These are phyloP conservation scores for Puya raimondii DNA, from an alignment of 176 grass and related monocot genomes.

Conservation along the genomic window DNA sequence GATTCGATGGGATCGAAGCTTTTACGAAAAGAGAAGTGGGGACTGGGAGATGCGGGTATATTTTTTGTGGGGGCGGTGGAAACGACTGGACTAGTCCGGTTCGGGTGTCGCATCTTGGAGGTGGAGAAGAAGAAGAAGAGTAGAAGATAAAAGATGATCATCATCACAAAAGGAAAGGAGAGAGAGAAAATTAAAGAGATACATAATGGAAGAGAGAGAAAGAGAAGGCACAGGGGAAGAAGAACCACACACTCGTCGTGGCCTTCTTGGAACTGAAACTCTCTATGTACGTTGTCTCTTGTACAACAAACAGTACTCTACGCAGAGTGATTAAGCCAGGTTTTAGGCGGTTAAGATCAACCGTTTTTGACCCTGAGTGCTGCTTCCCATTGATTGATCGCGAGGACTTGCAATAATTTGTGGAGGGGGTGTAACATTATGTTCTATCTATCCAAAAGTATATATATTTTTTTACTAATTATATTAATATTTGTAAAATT, in stretches of 20 bases:
- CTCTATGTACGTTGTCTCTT: neutral
- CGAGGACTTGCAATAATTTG: too few species aligned
- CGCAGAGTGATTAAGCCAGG: too few species aligned
- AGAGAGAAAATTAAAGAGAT: neutral
- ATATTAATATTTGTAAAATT: too few species aligned
- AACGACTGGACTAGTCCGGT: slow-evolving; percentile 9
- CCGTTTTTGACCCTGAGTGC: too few species aligned
- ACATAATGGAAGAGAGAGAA: slow-evolving; percentile 22
- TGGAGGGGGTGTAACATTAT: too few species aligned
- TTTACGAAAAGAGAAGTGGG: slow-evolving; percentile 1
- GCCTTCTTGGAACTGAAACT: neutral
- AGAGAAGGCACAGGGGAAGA: neutral
- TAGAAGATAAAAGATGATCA: too few species aligned
- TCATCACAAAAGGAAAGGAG: neutral
- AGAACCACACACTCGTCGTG: neutral
- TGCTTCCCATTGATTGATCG: too few species aligned
- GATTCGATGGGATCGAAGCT: neutral
- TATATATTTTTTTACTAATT: too few species aligned
- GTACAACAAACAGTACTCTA: neutral
- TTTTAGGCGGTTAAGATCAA: too few species aligned
- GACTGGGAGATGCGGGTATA: slow-evolving; percentile 22
- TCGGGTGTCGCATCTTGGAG: slow-evolving; percentile 13
- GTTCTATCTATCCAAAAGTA: too few species aligned
- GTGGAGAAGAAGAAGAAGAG: too few species aligned
- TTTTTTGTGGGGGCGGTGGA: slow-evolving; percentile 18